A percentile compares a stretch with the other conserved stretches of the same genome.
phyloP scores from a whole-genome alignment of 371 early-diverging fungal genomes.

The Circinella minor region DNA sequence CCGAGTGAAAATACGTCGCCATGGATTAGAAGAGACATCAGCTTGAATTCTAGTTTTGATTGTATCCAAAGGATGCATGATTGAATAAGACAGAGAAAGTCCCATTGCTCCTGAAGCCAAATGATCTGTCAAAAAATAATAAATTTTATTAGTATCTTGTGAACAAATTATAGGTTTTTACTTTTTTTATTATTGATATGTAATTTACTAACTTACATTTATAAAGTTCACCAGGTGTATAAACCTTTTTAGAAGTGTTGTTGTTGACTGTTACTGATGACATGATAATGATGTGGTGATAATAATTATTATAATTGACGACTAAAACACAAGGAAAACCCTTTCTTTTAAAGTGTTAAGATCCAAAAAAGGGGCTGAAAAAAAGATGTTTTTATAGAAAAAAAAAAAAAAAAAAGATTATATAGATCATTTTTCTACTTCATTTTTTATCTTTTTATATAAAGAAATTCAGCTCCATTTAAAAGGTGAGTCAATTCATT shows the following conservation, averaged over 20 bases:
- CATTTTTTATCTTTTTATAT: conserved; percentile 3
- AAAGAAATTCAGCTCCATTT: not conserved
- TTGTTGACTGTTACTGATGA: not conserved
- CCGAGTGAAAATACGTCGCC: conserved; percentile 56
- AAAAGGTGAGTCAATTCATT: conserved; percentile 1
- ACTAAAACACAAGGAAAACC: too few species aligned
- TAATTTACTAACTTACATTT: conserved; percentile 10
- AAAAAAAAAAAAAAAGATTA: not conserved
- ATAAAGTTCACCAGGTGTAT: conserved; percentile 14
- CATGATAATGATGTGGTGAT: not conserved
- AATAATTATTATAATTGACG: too few species aligned
- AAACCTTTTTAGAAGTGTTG: not conserved
- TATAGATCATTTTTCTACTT: not conserved
- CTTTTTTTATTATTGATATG: not conserved
- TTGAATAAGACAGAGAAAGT: conserved; percentile 69
- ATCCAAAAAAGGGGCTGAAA: not conserved
- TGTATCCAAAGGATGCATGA: conserved; percentile 79
- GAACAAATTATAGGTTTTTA: too few species aligned
- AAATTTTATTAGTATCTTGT: not conserved
- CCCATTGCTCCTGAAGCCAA: conserved; percentile 72
- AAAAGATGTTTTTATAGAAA: too few species aligned
- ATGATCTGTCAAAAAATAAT: conserved; percentile 46
- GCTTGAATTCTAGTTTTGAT: conserved; percentile 74
- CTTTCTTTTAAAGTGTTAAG: too few species aligned
- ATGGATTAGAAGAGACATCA: conserved; percentile 30